Evolutionary conservation across 2,329 filamentous ascomycete species (phyloP).

Genomic region (Fonsecaea nubica): DNA sequence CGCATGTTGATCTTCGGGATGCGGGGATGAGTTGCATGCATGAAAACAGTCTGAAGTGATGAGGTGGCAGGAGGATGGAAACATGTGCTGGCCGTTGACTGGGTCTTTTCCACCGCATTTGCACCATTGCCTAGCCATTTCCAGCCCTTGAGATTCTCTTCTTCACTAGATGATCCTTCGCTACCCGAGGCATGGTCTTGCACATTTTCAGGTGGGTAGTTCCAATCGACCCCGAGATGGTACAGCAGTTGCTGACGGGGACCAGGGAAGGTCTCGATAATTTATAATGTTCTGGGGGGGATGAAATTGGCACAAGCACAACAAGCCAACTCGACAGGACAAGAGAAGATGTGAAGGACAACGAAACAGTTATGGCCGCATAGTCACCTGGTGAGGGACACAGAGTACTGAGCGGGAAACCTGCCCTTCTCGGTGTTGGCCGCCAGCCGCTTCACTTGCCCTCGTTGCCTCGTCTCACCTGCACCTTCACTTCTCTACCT

Average conservation of each 20-base stretch:
- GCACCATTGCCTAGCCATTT: not conserved
- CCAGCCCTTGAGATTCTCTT: not conserved
- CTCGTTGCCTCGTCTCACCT: not conserved
- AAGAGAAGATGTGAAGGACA: not conserved
- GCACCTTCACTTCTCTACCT: not conserved
- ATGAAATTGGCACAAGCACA: not conserved
- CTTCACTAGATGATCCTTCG: not conserved
- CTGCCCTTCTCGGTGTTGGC: not conserved
- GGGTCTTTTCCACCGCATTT: not conserved
- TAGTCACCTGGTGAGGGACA: too few relatives aligned
- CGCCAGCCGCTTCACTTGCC: not conserved
- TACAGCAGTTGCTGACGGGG: not conserved
- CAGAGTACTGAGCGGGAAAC: not conserved
- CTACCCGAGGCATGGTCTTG: not conserved
- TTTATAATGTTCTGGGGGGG: too few relatives aligned
- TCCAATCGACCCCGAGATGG: not conserved
- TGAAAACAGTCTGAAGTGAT: not conserved
- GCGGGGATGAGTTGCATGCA: slow-evolving; percentile 1
- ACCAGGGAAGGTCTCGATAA: not conserved
- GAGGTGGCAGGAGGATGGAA: slow-evolving; percentile 5
- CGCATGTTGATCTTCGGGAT: slow-evolving; percentile 5
- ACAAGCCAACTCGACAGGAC: not conserved
- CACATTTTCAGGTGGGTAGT: not conserved
- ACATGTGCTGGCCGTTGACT: slow-evolving; percentile 3
- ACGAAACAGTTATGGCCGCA: not conserved